These are phyloP conservation scores for Coccomyxa subellipsoidea DNA, from an alignment of 163 green algal genomes.

Conservation along the genomic window DNA sequence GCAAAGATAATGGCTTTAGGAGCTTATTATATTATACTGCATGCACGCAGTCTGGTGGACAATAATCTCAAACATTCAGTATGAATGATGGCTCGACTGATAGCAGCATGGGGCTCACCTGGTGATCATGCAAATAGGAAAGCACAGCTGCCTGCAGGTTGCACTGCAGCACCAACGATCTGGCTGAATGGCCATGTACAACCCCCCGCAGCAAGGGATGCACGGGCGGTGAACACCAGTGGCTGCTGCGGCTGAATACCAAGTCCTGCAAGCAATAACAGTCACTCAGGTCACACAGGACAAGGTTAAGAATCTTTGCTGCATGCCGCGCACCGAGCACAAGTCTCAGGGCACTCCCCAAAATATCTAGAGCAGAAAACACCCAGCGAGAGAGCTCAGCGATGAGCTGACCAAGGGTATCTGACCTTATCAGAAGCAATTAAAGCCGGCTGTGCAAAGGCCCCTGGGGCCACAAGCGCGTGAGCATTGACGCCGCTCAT, in stretches of 20 bases:
- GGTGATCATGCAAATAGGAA: not conserved
- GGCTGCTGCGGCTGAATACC: not conserved
- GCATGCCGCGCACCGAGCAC: too few relatives aligned
- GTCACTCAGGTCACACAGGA: too few relatives aligned
- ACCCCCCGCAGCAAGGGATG: not conserved
- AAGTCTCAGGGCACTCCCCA: too few relatives aligned
- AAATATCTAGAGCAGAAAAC: too few relatives aligned
- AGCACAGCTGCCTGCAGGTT: not conserved
- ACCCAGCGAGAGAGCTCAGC: too few relatives aligned
- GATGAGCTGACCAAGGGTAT: too few relatives aligned
- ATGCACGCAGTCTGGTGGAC: not conserved
- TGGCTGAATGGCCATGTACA: not conserved
- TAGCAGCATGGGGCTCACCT: too few relatives aligned
- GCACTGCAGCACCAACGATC: not conserved
- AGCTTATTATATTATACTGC: too few relatives aligned
- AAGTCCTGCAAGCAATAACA: not conserved
- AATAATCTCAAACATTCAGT: not conserved
- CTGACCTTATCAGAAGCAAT: not conserved
- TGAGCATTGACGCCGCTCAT: conserved; percentile 52
- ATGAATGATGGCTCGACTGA: too few relatives aligned
- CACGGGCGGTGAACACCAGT: not conserved
- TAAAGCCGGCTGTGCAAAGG: not conserved
- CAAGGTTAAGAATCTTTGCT: too few relatives aligned
- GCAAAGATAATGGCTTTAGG: not conserved
- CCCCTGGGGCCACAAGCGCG: not conserved